Conservation (phyloP, 2,329 filamentous ascomycete genomes). For the Colletotrichum trifolii region DNA sequence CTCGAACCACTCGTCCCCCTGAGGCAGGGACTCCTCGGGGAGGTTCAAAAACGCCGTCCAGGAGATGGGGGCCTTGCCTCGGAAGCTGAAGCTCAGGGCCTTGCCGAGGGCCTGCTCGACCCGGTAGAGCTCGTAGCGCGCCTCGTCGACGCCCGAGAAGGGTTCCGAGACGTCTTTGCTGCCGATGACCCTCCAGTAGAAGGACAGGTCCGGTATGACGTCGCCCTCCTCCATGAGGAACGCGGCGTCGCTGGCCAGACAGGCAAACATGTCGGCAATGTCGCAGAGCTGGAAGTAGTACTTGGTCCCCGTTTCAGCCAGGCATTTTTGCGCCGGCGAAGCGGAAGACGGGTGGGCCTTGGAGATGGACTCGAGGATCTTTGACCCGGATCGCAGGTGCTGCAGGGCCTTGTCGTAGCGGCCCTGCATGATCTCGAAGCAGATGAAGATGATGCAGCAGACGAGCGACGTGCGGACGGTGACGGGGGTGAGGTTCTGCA, state of each 20-base stretch:
- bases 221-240: slow-evolving; percentile 37
- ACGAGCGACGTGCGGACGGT: slow-evolving; percentile 19
- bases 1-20: not conserved
- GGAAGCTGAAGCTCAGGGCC: slow-evolving; percentile 4
- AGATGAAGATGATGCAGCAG: slow-evolving; percentile 40
- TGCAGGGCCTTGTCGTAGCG: slow-evolving; percentile 38
- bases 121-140: not conserved
- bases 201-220: not conserved
- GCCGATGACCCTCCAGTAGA: not conserved
- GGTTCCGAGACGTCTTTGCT: not conserved
- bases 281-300: slow-evolving; percentile 32
- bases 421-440: slow-evolving; percentile 40
- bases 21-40: slow-evolving; percentile 1
- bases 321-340: not conserved
- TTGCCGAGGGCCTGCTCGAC: slow-evolving; percentile 5
- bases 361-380: slow-evolving; percentile 1
- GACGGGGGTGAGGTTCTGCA: slow-evolving; percentile 1
- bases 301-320: slow-evolving; percentile 6
- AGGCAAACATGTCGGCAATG: slow-evolving; percentile 39
- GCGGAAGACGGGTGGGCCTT: not conserved
- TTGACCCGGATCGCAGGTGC: slow-evolving; percentile 38
- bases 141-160: slow-evolving; percentile 1
- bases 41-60: slow-evolving; percentile 1
- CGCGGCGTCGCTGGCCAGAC: slow-evolving; percentile 37
- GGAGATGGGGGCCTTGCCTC: not conserved